A percentile compares a stretch with the other conserved stretches of the same genome.
These are phyloP conservation scores for Russula earlei DNA, from an alignment of 768 basidiomycete genomes.

Conservation along the genomic window DNA sequence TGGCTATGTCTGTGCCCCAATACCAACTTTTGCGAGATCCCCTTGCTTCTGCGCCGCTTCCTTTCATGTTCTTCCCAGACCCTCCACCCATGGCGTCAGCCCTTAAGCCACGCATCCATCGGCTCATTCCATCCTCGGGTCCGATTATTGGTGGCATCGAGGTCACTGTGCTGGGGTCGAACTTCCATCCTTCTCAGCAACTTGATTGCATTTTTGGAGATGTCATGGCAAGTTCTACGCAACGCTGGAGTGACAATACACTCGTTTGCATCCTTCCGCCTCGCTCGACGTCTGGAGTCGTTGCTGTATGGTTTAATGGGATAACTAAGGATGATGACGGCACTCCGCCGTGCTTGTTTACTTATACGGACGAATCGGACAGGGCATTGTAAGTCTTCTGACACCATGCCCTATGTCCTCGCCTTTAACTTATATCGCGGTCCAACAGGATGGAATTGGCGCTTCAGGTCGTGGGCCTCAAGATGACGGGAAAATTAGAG, in stretches of 20 bases:
- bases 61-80: conserved; percentile 46
- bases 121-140: conserved; percentile 74
- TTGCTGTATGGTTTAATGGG: conserved; percentile 84
- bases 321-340: conserved; percentile 52
- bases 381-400: conserved; percentile 61
- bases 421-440: conserved; percentile 9
- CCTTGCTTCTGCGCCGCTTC: conserved; percentile 13
- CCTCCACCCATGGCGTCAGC: conserved; percentile 38
- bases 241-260: conserved; percentile 88
- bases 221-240: conserved; percentile 69
- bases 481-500: conserved; percentile 94
- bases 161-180: conserved; percentile 86
- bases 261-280: conserved; percentile 89
- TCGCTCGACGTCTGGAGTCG: conserved; percentile 67
- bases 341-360: conserved; percentile 59
- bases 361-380: conserved; percentile 86
- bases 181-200: conserved; percentile 69
- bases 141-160: conserved; percentile 91
- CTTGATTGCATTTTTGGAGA: conserved; percentile 83
- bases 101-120: conserved; percentile 67
- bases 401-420: not conserved
- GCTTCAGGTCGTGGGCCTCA: conserved; percentile 87
- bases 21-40: conserved; percentile 12
- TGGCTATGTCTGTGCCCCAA: conserved; percentile 7
- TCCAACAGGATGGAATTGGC: conserved; percentile 81